These are phyloP conservation scores for Cyberlindnera meyerae DNA, from an alignment of 805 yeast genomes.

Conservation along the genomic window DNA sequence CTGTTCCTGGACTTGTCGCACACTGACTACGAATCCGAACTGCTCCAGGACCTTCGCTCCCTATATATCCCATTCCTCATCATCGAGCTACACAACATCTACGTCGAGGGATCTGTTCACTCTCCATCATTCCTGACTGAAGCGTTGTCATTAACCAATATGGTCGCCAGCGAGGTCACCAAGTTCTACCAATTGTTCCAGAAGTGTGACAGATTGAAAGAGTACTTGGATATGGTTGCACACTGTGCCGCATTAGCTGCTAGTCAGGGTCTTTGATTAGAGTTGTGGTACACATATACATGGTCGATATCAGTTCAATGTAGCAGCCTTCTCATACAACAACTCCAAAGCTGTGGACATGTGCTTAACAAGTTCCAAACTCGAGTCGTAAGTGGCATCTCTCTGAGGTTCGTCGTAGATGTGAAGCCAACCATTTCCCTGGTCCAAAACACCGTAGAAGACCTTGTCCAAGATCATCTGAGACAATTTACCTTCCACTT, in stretches of 20 bases:
- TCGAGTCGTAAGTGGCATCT: constrained; percentile 84
- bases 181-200: constrained; percentile 60
- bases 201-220: constrained; percentile 48
- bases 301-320: constrained; percentile 69
- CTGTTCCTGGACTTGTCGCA: constrained; percentile 30
- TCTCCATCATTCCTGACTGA: constrained; percentile 40
- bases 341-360: constrained; percentile 86
- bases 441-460: constrained; percentile 95
- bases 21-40: constrained; percentile 31
- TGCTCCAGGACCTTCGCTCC: constrained; percentile 52
- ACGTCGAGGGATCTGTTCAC: constrained; percentile 36
- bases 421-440: constrained; percentile 96
- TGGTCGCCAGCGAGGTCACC: constrained; percentile 63
- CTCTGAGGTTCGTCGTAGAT: constrained; percentile 84
- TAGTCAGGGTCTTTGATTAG: constrained; percentile 28
- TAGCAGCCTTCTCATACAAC: constrained; percentile 88
- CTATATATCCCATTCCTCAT: constrained; percentile 70
- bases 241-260: constrained; percentile 56
- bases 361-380: constrained; percentile 80
- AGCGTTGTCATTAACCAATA: constrained; percentile 55
- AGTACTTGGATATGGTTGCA: constrained; percentile 49
- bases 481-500: constrained; percentile 89
- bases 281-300: neutral
- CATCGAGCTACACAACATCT: constrained; percentile 58
- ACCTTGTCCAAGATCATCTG: constrained; percentile 96